These are phyloP conservation scores for Ceratorhiza oryzae-sativae DNA, from an alignment of 1,284 basidiomycete genomes.

Conservation along the genomic window DNA sequence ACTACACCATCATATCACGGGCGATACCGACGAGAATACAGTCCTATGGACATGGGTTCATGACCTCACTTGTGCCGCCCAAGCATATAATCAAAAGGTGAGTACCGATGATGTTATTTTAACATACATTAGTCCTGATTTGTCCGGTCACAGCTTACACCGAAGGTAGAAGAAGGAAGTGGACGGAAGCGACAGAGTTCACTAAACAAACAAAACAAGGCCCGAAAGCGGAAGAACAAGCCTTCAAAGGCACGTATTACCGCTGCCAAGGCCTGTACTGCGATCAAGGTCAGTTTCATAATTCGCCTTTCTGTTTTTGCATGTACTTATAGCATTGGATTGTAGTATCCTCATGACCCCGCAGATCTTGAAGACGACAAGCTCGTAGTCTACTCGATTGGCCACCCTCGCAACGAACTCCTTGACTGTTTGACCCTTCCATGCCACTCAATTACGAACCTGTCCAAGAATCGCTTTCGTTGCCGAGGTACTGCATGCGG, in stretches of 20 bases:
- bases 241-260: too few relatives aligned
- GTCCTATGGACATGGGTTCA: background rate
- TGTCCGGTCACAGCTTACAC: background rate
- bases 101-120: background rate
- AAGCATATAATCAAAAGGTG: background rate
- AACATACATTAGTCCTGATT: background rate
- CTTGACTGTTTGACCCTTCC: background rate
- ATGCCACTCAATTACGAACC: constrained; percentile 5
- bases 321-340: background rate
- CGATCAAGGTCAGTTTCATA: background rate
- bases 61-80: background rate
- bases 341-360: background rate
- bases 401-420: background rate
- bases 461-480: background rate
- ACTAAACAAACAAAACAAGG: background rate
- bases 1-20: background rate
- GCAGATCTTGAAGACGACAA: constrained; percentile 6
- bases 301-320: background rate
- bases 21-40: background rate
- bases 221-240: background rate
- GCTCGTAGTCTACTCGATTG: background rate
- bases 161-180: background rate
- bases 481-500: constrained; percentile 1
- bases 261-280: background rate
- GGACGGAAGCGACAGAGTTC: background rate